These are phyloP conservation scores for Phytophthora pistaciae DNA, from an alignment of 352 stramenopile genomes.

Conservation along the genomic window DNA sequence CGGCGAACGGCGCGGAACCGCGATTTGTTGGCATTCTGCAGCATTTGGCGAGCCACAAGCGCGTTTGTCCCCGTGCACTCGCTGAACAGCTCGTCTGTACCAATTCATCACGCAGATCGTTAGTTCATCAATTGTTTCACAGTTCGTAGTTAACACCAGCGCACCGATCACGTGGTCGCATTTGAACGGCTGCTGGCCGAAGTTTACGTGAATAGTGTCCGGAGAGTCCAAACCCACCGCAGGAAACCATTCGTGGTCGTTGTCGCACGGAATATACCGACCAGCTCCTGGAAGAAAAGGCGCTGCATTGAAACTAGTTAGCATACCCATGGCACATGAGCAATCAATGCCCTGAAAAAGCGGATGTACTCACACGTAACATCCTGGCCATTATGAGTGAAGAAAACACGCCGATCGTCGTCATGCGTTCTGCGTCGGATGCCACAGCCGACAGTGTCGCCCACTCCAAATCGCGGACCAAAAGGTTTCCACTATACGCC, in stretches of 20 bases:
- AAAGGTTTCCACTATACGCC: constrained; percentile 55
- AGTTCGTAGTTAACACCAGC: neutral
- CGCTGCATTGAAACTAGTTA: constrained; percentile 5
- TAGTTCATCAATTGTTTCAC: neutral
- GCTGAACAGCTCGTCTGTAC: constrained; percentile 58
- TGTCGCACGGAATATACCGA: constrained; percentile 33
- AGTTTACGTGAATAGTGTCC: constrained; percentile 82
- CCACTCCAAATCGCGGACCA: constrained; percentile 57
- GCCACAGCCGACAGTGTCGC: constrained; percentile 79
- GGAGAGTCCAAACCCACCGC: constrained; percentile 80
- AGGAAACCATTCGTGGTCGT: constrained; percentile 64
- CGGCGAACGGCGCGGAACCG: constrained; percentile 11
- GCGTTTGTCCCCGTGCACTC: constrained; percentile 37
- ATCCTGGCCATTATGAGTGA: constrained; percentile 70
- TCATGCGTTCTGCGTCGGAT: constrained; percentile 46
- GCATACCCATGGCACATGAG: neutral
- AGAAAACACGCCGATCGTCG: constrained; percentile 59
- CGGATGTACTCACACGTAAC: constrained; percentile 45
- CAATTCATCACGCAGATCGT: neutral
- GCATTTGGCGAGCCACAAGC: constrained; percentile 21
- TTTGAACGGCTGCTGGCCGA: constrained; percentile 73
- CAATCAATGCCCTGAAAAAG: neutral
- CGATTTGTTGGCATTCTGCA: constrained; percentile 21
- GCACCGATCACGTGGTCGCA: constrained; percentile 47
- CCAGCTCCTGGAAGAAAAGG: constrained; percentile 23